These are phyloP conservation scores for Mediolabrus comicus DNA, from an alignment of 108 stramenopile species.

Conservation along the genomic window DNA sequence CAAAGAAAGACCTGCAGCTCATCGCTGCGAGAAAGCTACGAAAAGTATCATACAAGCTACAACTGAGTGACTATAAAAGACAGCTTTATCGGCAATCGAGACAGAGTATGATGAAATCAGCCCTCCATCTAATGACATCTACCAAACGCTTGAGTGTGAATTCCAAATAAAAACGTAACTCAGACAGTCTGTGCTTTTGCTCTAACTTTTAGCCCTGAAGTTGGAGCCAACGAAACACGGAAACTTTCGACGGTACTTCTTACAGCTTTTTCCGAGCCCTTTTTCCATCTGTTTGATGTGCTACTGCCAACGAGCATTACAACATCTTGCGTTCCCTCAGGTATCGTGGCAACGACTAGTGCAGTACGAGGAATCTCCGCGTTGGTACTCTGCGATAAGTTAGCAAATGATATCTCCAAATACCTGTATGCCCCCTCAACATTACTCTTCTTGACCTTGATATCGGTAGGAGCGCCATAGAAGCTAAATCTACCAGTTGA, in stretches of 20 bases:
- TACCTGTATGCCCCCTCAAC: constrained; percentile 37
- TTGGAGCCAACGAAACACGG: constrained; percentile 49
- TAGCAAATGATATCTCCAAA: constrained; percentile 54
- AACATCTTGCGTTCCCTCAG: constrained; percentile 48
- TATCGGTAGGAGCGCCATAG: constrained; percentile 68
- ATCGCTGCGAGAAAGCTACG: constrained; percentile 49
- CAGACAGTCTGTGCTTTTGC: constrained; percentile 53
- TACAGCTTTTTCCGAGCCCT: constrained; percentile 43
- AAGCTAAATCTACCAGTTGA: constrained; percentile 66
- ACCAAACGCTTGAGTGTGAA: neutral
- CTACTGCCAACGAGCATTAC: constrained; percentile 58
- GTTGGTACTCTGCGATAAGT: constrained; percentile 60
- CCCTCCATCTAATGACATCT: neutral
- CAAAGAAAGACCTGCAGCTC: constrained; percentile 50
- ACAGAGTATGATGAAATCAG: neutral
- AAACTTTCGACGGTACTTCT: constrained; percentile 49
- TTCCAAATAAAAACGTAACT: no score
- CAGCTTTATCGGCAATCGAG: constrained; percentile 1
- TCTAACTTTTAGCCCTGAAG: constrained; percentile 54
- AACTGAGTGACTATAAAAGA: constrained; percentile 44
- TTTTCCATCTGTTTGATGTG: constrained; percentile 60
- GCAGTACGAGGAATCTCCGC: constrained; percentile 68
- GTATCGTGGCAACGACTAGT: constrained; percentile 53
- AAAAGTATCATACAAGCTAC: constrained; percentile 34
- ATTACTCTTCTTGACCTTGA: constrained; percentile 52